Evolutionary conservation across 1,139 yeast species (phyloP), one percentile per base, ranked within the genome.

Genomic region (Zygosaccharomyces sapae): DNA sequence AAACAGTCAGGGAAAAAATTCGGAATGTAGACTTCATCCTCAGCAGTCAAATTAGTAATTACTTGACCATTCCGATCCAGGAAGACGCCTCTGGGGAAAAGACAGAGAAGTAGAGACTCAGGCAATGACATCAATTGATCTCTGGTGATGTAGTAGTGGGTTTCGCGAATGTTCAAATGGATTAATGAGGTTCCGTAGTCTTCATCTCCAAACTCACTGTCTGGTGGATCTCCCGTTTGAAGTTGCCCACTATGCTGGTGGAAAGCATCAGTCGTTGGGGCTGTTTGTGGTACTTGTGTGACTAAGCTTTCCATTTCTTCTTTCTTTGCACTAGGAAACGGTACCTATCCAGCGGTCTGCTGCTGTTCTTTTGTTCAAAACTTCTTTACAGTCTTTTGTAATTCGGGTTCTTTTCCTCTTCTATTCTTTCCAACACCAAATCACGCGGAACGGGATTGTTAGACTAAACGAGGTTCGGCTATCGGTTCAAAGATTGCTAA

Each of bases 101-200:
- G 70, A 56, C 97, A 88, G 47, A 90, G 76, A 52, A 94, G 71
- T 29, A 94, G 82, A 54, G 92, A 81, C 66, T 94, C 97, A 1
- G 98, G 97, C 45, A 92, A 72, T 48, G 90, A 81, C 85, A 89
- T 83, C 55, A 92, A 75, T 64, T 88, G 96, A 57, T 88, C 96
- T 54, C 96, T 74, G 1, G 95, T 81, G 43, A 92, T 82, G 47
- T 81, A 80, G 63, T 87, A 86, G 46, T 73, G 70, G 12, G 67
- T 69, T 12, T 92, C 95, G 44, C 95, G 76, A 43, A 88, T 76
- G 58, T 86, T 80, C 64, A 89, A 73, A 57, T 77, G 80, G 48
- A 87, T 84, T 55, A 78, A 76, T 18, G 86, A 79, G 63, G 80
- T 80, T 57, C 75, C 79, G 56, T 80, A 85, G 41, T 75, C 73